These are phyloP conservation scores for Pistacia vera DNA, from an alignment of 345 rosid genomes.

Conservation along the genomic window DNA sequence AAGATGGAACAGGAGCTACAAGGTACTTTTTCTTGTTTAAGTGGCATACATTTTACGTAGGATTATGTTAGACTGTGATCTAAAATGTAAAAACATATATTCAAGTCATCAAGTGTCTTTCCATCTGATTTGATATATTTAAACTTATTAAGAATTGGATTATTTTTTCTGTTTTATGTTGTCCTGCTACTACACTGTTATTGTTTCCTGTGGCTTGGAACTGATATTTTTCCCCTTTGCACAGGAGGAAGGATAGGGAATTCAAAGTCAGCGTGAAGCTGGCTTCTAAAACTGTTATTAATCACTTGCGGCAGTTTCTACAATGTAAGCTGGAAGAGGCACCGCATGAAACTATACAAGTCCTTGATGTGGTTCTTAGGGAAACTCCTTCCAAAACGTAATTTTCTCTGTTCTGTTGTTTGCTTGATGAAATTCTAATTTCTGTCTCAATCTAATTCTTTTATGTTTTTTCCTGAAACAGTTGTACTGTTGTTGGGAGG, in stretches of 20 bases:
- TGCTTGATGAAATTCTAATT: background rate
- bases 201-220: background rate
- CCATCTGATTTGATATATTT: too few relatives aligned
- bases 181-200: background rate
- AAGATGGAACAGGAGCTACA: constrained; percentile 46
- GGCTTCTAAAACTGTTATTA: constrained; percentile 59
- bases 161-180: background rate
- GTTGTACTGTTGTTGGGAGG: constrained; percentile 56
- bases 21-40: constrained; percentile 25
- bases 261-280: constrained; percentile 52
- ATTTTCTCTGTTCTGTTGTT: background rate
- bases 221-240: constrained; percentile 3
- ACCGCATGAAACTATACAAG: constrained; percentile 64
- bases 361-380: constrained; percentile 60
- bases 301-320: constrained; percentile 52
- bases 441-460: background rate
- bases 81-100: too few relatives aligned
- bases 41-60: background rate
- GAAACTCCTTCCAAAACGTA: constrained; percentile 44
- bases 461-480: constrained; percentile 12
- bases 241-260: constrained; percentile 48
- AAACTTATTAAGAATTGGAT: too few relatives aligned
- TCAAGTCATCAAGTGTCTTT: too few relatives aligned
- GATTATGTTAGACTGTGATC: too few relatives aligned
- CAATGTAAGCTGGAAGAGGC: constrained; percentile 54